A percentile compares a stretch with the other conserved stretches of the same genome.
Evolutionary conservation across 2,329 filamentous ascomycete genomes (phyloP).

Genomic region (Aspergillus ustus): DNA sequence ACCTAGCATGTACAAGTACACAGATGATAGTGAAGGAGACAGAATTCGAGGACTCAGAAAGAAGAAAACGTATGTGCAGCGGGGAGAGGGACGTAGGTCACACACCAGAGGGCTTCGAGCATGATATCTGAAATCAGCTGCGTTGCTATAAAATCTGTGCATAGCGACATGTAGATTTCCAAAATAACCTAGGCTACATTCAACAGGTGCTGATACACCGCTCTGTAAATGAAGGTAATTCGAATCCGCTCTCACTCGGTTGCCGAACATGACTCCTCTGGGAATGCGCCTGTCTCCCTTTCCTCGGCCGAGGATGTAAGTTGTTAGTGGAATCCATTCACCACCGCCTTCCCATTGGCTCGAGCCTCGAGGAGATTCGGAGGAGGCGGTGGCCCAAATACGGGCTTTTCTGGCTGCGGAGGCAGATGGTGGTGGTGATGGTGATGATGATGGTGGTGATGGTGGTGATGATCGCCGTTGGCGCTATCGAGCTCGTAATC

Average conservation of each 20-base stretch:
- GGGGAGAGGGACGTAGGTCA: not conserved
- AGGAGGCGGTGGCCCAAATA: slow-evolving; percentile 56
- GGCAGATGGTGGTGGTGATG: slow-evolving; percentile 26
- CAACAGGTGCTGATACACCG: slow-evolving; percentile 11
- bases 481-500: slow-evolving; percentile 53
- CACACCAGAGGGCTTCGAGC: slow-evolving; percentile 4
- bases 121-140: not conserved
- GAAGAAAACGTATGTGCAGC: slow-evolving; percentile 2
- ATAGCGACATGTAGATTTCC: slow-evolving; percentile 18
- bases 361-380: slow-evolving; percentile 54
- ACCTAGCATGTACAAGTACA: slow-evolving; percentile 39
- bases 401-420: slow-evolving; percentile 44
- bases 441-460: not conserved
- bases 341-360: slow-evolving; percentile 49
- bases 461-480: slow-evolving; percentile 26
- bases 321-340: slow-evolving; percentile 47
- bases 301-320: not conserved
- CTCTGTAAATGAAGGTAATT: not conserved
- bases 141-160: slow-evolving; percentile 15
- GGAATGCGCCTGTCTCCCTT: not conserved
- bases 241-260: not conserved
- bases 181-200: slow-evolving; percentile 16
- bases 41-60: slow-evolving; percentile 18
- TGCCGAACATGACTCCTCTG: not conserved
- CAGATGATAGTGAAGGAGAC: slow-evolving; percentile 22